These are phyloP conservation scores for Yamadazyma spencermartinsiae DNA, from an alignment of 1,139 yeast genomes.

Conservation along the genomic window DNA sequence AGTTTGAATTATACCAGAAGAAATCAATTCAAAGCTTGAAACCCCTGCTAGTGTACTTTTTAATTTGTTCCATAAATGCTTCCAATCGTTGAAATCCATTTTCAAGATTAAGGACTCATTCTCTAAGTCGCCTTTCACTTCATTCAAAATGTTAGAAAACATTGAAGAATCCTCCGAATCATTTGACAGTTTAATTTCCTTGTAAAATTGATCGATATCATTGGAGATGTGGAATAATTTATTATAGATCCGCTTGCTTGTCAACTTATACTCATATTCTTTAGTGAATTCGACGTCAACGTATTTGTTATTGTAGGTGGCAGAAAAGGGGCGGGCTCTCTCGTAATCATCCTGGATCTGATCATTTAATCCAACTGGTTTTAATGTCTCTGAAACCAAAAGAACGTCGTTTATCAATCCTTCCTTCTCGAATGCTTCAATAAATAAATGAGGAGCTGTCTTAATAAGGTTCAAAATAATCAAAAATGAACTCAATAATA, in stretches of 20 bases:
- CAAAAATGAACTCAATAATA: slow-evolving; percentile 14
- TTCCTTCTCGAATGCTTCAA: slow-evolving; percentile 62
- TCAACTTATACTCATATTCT: slow-evolving; percentile 26
- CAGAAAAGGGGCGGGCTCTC: slow-evolving; percentile 11
- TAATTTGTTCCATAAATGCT: slow-evolving; percentile 46
- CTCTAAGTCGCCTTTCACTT: slow-evolving; percentile 17
- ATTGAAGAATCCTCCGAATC: slow-evolving; percentile 16
- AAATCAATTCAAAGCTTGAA: slow-evolving; percentile 75
- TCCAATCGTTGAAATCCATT: slow-evolving; percentile 42
- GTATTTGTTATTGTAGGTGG: slow-evolving; percentile 26
- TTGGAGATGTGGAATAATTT: slow-evolving; percentile 20
- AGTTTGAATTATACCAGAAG: slow-evolving; percentile 62
- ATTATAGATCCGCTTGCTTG: slow-evolving; percentile 21
- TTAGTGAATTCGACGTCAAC: slow-evolving; percentile 36
- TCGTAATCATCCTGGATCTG: slow-evolving; percentile 12
- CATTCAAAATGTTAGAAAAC: slow-evolving; percentile 20
- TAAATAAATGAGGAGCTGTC: slow-evolving; percentile 19
- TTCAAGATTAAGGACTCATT: slow-evolving; percentile 11
- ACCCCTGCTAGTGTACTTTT: slow-evolving; percentile 32
- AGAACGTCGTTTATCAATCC: slow-evolving; percentile 64
- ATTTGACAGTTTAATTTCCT: slow-evolving; percentile 16
- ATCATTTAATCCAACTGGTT: slow-evolving; percentile 8
- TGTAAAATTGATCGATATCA: slow-evolving; percentile 23
- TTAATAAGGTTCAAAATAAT: slow-evolving; percentile 15
- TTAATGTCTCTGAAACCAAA: slow-evolving; percentile 19